Evolutionary conservation across 768 basidiomycete species (phyloP).

Genomic region (Phanerochaete sordida): DNA sequence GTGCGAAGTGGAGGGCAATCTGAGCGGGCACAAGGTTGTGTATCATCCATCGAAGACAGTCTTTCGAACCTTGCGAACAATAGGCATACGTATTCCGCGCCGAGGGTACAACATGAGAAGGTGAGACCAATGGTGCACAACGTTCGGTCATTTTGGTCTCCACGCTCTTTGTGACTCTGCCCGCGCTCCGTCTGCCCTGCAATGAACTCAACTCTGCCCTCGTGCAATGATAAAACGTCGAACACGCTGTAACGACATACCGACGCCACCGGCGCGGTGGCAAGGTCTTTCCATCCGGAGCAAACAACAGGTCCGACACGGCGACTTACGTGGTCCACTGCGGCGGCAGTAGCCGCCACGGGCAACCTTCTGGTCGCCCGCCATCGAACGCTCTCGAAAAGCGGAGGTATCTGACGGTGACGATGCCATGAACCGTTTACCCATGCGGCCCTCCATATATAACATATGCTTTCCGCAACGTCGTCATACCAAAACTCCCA

Average conservation of each 20-base stretch:
- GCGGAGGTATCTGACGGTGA: not conserved
- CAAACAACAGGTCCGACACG: not conserved
- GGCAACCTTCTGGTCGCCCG: not conserved
- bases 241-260: not conserved
- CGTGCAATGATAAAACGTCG: not conserved
- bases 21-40: slow-evolving; percentile 29
- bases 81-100: no score
- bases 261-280: not conserved
- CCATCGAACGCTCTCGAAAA: not conserved
- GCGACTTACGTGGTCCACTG: not conserved
- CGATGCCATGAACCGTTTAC: not conserved
- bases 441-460: not conserved
- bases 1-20: slow-evolving; percentile 27
- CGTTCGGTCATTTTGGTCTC: not conserved
- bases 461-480: not conserved
- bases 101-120: no score
- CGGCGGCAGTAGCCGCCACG: not conserved
- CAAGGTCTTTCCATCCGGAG: not conserved
- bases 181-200: not conserved
- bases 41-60: slow-evolving; percentile 7
- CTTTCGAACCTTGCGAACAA: not conserved
- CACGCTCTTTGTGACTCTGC: not conserved
- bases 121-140: not conserved
- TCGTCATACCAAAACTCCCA: not conserved
- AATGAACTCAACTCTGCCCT: not conserved